Conservation (phyloP, 805 yeast genomes). For the Cyberlindnera americana region DNA sequence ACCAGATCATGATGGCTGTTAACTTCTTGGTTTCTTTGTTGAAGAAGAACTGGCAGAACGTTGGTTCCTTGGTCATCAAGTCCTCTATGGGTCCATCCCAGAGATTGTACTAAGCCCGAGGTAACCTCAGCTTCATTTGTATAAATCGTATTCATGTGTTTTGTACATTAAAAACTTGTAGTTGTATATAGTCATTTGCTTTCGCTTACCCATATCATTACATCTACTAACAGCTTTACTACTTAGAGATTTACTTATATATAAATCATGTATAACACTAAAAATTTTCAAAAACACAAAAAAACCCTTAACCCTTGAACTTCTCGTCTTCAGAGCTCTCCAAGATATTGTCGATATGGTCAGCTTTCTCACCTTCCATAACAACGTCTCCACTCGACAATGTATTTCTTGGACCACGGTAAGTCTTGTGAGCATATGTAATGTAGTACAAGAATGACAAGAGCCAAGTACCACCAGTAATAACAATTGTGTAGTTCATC, state of each 20-base stretch:
- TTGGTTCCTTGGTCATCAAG: constrained; percentile 98
- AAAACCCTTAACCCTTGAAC: not conserved
- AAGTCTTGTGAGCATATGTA: constrained; percentile 49
- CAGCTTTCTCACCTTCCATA: constrained; percentile 1
- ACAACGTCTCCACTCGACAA: not conserved
- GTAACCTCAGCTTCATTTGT: constrained; percentile 1
- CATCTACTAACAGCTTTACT: not conserved
- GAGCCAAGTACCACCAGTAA: constrained; percentile 59
- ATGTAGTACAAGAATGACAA: constrained; percentile 50
- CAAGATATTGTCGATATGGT: constrained; percentile 5
- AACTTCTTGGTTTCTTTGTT: constrained; percentile 98
- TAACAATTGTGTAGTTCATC: constrained; percentile 71
- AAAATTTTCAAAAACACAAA: not conserved
- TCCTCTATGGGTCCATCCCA: constrained; percentile 99
- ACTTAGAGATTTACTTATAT: too few species aligned
- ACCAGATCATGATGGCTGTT: constrained; percentile 97
- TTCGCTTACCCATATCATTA: too few species aligned
- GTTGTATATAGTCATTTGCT: not conserved
- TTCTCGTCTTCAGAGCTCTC: constrained; percentile 6
- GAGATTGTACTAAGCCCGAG: constrained; percentile 86
- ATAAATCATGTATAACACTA: not conserved
- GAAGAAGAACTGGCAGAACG: constrained; percentile 99
- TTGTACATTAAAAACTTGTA: not conserved
- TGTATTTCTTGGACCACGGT: constrained; percentile 47
- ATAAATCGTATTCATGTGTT: not conserved